phyloP scores from a whole-genome alignment of 768 basidiomycete genomes.

The Auriscalpium vulgare region DNA sequence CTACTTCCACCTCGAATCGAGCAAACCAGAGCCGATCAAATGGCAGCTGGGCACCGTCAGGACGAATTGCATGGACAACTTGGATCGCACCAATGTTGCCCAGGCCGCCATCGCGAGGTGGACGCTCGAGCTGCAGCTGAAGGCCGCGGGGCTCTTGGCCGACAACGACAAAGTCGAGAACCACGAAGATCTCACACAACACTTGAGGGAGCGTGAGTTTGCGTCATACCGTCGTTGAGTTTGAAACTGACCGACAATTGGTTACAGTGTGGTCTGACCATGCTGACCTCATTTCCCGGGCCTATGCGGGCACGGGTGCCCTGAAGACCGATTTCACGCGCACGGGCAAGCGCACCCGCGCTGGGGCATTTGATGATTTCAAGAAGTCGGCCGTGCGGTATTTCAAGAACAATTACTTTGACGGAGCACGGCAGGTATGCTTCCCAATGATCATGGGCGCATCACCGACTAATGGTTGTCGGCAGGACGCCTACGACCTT shows the following conservation, averaged over 20 bases:
- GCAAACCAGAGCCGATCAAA: slow-evolving; percentile 36
- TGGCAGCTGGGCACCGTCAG: slow-evolving; percentile 75
- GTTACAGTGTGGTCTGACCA: slow-evolving; percentile 93
- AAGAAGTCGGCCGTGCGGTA: slow-evolving; percentile 81
- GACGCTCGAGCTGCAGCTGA: slow-evolving; percentile 73
- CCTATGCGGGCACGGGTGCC: slow-evolving; percentile 93
- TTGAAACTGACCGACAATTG: slow-evolving; percentile 2
- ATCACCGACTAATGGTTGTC: not conserved
- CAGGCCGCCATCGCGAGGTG: slow-evolving; percentile 88
- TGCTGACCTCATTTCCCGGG: slow-evolving; percentile 81
- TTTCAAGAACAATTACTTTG: slow-evolving; percentile 93
- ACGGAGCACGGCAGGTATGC: slow-evolving; percentile 79
- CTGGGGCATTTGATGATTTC: slow-evolving; percentile 79
- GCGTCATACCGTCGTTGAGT: not conserved
- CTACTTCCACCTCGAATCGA: slow-evolving; percentile 67
- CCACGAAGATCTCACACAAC: slow-evolving; percentile 66
- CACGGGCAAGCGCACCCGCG: slow-evolving; percentile 80
- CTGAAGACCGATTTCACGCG: slow-evolving; percentile 95
- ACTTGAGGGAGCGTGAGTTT: slow-evolving; percentile 81
- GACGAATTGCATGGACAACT: slow-evolving; percentile 96
- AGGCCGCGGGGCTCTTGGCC: slow-evolving; percentile 61
- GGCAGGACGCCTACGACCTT: slow-evolving; percentile 90
- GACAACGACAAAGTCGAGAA: slow-evolving; percentile 71
- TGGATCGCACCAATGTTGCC: slow-evolving; percentile 95
- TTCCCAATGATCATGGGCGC: not conserved